Base-by-base conservation (phyloP, 805 yeast genomes). In the Wickerhamomyces xylosicus region DNA sequence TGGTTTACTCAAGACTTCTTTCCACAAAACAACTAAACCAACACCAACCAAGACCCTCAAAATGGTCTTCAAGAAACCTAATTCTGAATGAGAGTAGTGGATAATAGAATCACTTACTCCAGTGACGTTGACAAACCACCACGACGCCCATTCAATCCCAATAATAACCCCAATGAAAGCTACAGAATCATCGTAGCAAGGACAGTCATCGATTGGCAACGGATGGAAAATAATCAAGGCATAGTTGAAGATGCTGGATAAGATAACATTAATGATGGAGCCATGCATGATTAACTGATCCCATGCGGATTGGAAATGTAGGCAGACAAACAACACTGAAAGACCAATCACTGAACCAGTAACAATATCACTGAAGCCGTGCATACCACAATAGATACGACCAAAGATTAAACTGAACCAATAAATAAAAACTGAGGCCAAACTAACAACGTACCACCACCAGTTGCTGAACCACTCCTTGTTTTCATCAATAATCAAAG, bases 331-430 rank as follows among this genome's bases (percentile, higher is more conserved):
- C 44, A 73, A 74, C 28, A 81, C 64, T 0, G 61, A 31, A 0
- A 62, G 36, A 0, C 98, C 98, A 15, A 86, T 61, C 0, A 71
- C 1, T 0, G 74, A 61, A 5, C 98, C 98, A 16, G 72, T 54
- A 0, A 62, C 37, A 3, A 92, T 67, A 56, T 92, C 98, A 18
- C 83, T 59, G 43, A 84, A 72, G 3, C 98, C 97, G 61, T 92
- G 98, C 98, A 90, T 90, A 3, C 98, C 98, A 57, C 95, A 87
- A 62, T 92, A 90, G 9, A 90, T 53, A 40, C 98, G 67, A 15
- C 98, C 98, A 43, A 76, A 56, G 1, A 84, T 71, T 43, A 92
- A 64, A 7, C 87, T 74, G 29, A 67, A 42, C 51, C 76, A 77
- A 56, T 87, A 87, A 18, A 72, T 10, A 6, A 47, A 40, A 2